Evolutionary conservation across 305 asterid genomes (phyloP).

Genomic region (Solanum hybrid): DNA sequence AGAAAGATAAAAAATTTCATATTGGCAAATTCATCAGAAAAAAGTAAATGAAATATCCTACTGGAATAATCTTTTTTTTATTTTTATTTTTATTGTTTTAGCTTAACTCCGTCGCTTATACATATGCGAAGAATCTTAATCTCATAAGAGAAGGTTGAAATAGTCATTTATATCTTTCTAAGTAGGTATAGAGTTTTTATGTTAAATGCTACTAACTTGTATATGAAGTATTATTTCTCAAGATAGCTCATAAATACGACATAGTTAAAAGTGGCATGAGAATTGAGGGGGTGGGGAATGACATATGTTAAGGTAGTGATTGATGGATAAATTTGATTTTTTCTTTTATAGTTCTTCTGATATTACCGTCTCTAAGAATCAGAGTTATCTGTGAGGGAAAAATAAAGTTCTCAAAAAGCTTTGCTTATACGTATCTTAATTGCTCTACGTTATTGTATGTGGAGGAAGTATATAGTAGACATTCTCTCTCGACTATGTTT

Average conservation of each 20-base stretch:
- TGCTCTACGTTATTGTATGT: no score
- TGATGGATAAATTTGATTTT: background rate
- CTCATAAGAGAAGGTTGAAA: background rate
- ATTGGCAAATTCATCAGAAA: background rate
- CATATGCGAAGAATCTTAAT: no score
- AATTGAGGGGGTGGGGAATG: background rate
- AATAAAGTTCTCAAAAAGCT: background rate
- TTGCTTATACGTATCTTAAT: background rate
- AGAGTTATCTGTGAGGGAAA: background rate
- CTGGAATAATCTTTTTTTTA: background rate
- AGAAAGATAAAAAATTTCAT: no score
- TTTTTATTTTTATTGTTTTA: no score
- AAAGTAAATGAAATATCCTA: background rate
- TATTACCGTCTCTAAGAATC: background rate
- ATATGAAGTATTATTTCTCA: no score
- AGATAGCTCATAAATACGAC: no score
- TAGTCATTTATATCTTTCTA: no score
- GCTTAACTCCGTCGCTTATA: no score
- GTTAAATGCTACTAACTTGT: no score
- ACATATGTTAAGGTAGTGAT: background rate
- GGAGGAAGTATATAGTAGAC: background rate
- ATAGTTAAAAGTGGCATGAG: background rate
- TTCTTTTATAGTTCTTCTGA: background rate
- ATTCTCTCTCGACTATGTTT: background rate
- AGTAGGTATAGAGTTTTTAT: no score